These are phyloP conservation scores for Zoysia pacifica DNA, from an alignment of 176 grass and related monocot species.

Conservation along the genomic window DNA sequence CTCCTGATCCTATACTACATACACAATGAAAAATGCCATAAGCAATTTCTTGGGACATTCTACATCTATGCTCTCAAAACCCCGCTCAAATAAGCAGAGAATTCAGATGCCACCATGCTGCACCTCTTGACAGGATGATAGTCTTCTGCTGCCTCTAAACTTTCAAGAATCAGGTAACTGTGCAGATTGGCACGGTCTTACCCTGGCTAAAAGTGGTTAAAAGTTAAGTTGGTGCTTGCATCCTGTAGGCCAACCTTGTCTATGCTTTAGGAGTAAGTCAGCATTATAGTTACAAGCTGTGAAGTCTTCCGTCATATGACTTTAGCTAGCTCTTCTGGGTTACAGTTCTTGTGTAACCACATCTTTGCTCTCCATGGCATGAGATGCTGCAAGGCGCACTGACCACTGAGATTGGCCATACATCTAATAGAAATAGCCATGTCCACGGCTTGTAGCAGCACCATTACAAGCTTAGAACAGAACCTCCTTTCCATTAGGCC, in stretches of 20 bases:
- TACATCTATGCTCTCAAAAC: slow-evolving; percentile 31
- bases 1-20: slow-evolving; percentile 36
- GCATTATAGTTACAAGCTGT: slow-evolving; percentile 11
- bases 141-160: not conserved
- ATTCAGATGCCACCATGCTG: slow-evolving; percentile 13
- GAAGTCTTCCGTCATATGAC: slow-evolving; percentile 11
- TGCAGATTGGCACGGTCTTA: slow-evolving; percentile 20
- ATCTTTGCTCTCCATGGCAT: not conserved
- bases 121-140: not conserved
- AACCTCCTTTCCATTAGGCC: slow-evolving; percentile 52
- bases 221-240: slow-evolving; percentile 24
- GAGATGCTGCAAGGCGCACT: not conserved
- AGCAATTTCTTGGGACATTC: not conserved
- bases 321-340: slow-evolving; percentile 12
- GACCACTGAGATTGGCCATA: not conserved
- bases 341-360: not conserved
- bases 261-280: not conserved
- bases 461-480: slow-evolving; percentile 19
- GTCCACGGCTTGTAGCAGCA: not conserved
- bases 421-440: slow-evolving; percentile 14
- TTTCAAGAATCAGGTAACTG: slow-evolving; percentile 4
- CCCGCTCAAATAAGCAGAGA: not conserved
- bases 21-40: slow-evolving; percentile 14
- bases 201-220: slow-evolving; percentile 19
- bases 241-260: not conserved